Base-by-base conservation (phyloP, 805 yeast genomes). In the Schizosaccharomyces osmophilus region DNA sequence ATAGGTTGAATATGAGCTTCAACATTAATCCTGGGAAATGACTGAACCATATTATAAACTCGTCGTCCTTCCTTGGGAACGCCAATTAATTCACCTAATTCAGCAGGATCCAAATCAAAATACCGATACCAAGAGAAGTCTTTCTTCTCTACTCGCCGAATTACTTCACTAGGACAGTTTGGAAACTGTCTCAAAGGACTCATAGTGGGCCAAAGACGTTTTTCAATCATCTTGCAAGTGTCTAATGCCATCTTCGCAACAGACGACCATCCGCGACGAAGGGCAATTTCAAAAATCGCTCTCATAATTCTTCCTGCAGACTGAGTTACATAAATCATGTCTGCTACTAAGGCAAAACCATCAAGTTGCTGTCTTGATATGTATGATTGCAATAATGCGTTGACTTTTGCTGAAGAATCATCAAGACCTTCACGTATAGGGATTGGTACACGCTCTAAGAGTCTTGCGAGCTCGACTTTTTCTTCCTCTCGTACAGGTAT, bases 241-340 rank as follows among this genome's bases (percentile, higher is more conserved):
- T 81, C 81, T 13, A 88, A 75, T 1, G 84, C 68, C 1, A 72
- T 63, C 65, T 77, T 78, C 0, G 95, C 75, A 15, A 84, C 70
- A 24, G 74, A 69, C 0, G 95, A 77, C 94, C 95, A 88, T 11
- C 78, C 77, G 65, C 82, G 85, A 61, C 77, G 75, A 58, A 85
- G 66, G 9, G 85, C 79, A 42, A 93, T 79, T 68, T 90, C 96
- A 69, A 79, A 82, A 64, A 94, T 78, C 0, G 97, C 97, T 62
- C 97, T 74, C 62, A 89, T 74, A 48, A 93, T 71, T 68, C 99
- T 78, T 2, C 94, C 90, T 0, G 96, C 97, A 51, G 94, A 87
- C 70, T 93, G 97, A 0, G 93, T 85, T 51, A 93, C 81, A 69
- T 86, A 93, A 2, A 87, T 77, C 95, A 89, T 87, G 73, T 93